Percentiles rank a stretch among this genome's conserved stretches.
These are phyloP conservation scores for Lonicera japonica DNA, from an alignment of 129 eudicot species.

Conservation along the genomic window DNA sequence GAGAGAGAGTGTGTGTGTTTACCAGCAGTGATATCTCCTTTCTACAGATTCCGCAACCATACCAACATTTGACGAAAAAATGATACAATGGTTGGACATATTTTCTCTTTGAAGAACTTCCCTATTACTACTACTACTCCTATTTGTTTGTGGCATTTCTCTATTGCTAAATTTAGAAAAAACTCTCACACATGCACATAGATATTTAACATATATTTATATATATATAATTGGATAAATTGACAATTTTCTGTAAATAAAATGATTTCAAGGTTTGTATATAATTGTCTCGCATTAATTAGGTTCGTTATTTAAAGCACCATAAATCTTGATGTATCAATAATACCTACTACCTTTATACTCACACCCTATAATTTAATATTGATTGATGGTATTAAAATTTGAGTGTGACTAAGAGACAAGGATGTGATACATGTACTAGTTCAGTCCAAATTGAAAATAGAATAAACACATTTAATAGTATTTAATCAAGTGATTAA, in stretches of 20 bases:
- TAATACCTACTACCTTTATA: not conserved
- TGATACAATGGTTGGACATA: constrained; percentile 10
- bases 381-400: no score
- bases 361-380: not conserved
- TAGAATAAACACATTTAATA: no score
- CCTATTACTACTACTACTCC: not conserved
- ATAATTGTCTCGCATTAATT: not conserved
- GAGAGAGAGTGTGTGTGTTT: not conserved
- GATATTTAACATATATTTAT: no score
- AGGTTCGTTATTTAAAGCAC: no score
- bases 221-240: no score
- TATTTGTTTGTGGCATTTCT: not conserved
- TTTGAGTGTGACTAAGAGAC: not conserved
- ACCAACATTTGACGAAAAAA: constrained; percentile 3
- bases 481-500: no score
- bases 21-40: constrained; percentile 14
- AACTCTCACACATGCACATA: no score
- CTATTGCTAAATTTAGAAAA: not conserved
- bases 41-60: constrained; percentile 24
- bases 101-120: not conserved
- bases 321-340: not conserved
- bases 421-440: not conserved
- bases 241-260: no score
- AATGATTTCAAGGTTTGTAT: not conserved
- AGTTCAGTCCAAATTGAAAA: not conserved